Conservation (phyloP, 495 filamentous ascomycete genomes). For the Hypoxylon fragiforme region DNA sequence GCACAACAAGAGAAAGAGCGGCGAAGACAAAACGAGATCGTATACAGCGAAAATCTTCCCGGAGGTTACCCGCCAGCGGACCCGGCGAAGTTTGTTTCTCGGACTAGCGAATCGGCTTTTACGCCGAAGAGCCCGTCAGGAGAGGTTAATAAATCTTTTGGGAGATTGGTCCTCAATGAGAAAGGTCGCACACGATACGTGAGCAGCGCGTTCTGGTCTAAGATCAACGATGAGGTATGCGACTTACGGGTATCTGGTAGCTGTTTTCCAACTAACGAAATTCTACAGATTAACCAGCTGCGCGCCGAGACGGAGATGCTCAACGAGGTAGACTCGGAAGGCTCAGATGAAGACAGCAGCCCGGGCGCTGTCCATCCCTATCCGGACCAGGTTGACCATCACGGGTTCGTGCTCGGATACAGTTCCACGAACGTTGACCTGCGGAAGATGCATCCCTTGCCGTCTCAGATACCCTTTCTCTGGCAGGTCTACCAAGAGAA, state of each 20-base stretch:
- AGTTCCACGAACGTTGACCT: constrained; percentile 59
- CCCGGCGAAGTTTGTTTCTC: constrained; percentile 22
- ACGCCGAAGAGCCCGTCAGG: constrained; percentile 35
- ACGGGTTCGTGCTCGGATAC: constrained; percentile 71
- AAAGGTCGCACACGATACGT: constrained; percentile 80
- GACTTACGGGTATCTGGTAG: constrained; percentile 3
- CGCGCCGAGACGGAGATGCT: constrained; percentile 69
- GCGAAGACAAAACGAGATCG: constrained; percentile 29
- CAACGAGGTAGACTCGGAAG: constrained; percentile 68
- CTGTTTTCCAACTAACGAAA: background rate
- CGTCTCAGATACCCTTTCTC: constrained; percentile 64
- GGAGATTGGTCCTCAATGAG: constrained; percentile 81
- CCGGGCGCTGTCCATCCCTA: constrained; percentile 43
- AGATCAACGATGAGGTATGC: constrained; percentile 78
- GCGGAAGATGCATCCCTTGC: constrained; percentile 56
- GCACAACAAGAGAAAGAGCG: constrained; percentile 33
- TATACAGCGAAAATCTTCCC: constrained; percentile 31
- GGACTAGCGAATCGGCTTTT: constrained; percentile 26
- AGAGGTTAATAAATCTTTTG: constrained; percentile 69
- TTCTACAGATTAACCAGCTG: constrained; percentile 67
- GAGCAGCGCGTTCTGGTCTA: constrained; percentile 88
- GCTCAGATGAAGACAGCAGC: constrained; percentile 57
- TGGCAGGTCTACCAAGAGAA: constrained; percentile 73
- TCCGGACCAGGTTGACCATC: constrained; percentile 55
- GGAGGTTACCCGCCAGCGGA: constrained; percentile 23